Base-by-base conservation (phyloP, 257 asterid species). In the Solanum rostratum region DNA sequence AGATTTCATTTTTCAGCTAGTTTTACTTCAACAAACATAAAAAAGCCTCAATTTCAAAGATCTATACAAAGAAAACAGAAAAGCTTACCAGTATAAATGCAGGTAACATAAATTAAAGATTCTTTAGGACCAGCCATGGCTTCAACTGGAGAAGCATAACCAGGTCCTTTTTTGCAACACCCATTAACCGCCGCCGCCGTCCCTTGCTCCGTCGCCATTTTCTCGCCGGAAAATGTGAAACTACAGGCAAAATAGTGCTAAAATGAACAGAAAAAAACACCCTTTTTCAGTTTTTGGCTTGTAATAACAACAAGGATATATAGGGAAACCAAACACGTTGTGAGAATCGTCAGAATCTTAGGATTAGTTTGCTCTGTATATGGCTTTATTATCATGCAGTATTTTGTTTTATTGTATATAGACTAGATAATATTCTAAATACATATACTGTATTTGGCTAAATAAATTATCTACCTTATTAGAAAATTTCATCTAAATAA, bases 111-210 rank as follows among this genome's bases (percentile, higher is more conserved):
- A 53, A 97, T 90, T 30, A 97, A 98, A 84, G 94, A 69, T 85
- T 97, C 99, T 62, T 87, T 91, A 30, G 98, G 98, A 83, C 99
- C 99, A 88, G 97, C 65, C 98, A 97, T 97, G 87, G 99, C 99
- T 12, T 90, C 95, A 74, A 93, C 90, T 4, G 99, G 99, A 80
- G 92, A 84, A 81, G 98, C 95, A 87, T 97, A 97, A 1, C 99
- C 99, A 1, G 99, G 99, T 6, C 99, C 99, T 84, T 84, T 90
- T 84, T 88, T 86, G 60, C 94, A 90, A 90, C 98, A 97, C 19
- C 88, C 88, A 27, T 59, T 90, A 54, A 69, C 84, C 24, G 3
- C 86, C 85, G 11, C 86, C 85, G 87, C 95, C 20, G 83, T 70
- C 53, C 92, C 91, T 69, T 91, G 96, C 74, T 91, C 97, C 33